Conservation (phyloP, 495 filamentous ascomycete genomes). For the Mycothermus thermophilus region DNA sequence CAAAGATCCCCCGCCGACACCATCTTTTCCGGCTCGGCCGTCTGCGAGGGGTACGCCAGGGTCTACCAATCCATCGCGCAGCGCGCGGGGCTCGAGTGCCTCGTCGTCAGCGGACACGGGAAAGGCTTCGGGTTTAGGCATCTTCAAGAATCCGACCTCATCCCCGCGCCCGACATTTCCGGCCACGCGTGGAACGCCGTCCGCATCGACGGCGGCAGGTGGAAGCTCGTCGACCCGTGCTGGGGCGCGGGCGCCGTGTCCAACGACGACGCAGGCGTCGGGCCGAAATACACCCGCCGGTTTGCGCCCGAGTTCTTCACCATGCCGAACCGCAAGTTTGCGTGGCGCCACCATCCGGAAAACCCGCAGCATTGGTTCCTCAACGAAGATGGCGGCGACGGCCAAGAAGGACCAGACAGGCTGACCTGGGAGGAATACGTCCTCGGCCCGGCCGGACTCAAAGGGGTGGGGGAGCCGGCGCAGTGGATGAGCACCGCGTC, state of each 20-base stretch:
- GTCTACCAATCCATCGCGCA: constrained; percentile 62
- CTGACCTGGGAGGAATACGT: constrained; percentile 75
- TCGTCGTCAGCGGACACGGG: constrained; percentile 65
- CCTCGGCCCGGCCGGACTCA: constrained; percentile 28
- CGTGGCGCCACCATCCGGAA: constrained; percentile 59
- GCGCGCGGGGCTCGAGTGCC: constrained; percentile 56
- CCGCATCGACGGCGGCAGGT: constrained; percentile 66
- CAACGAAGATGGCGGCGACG: constrained; percentile 30
- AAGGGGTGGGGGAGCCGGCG: constrained; percentile 27
- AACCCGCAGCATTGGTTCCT: constrained; percentile 58
- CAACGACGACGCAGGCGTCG: constrained; percentile 13
- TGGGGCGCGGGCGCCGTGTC: constrained; percentile 74
- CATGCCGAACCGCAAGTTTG: constrained; percentile 73
- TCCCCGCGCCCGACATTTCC: constrained; percentile 41
- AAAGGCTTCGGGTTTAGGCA: constrained; percentile 66
- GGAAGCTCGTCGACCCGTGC: constrained; percentile 85
- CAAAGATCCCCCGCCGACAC: constrained; percentile 55
- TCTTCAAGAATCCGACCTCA: constrained; percentile 36
- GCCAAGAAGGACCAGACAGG: no score
- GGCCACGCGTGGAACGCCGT: constrained; percentile 90
- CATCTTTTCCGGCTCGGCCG: constrained; percentile 60
- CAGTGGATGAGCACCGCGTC: constrained; percentile 38
- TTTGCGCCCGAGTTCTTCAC: constrained; percentile 62
- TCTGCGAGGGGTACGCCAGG: constrained; percentile 86
- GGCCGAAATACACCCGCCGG: constrained; percentile 50